Percentiles rank a stretch among this genome's conserved stretches.
Evolutionary conservation across 495 filamentous ascomycete species (phyloP).

Genomic region (Parachaetomium inaequale): DNA sequence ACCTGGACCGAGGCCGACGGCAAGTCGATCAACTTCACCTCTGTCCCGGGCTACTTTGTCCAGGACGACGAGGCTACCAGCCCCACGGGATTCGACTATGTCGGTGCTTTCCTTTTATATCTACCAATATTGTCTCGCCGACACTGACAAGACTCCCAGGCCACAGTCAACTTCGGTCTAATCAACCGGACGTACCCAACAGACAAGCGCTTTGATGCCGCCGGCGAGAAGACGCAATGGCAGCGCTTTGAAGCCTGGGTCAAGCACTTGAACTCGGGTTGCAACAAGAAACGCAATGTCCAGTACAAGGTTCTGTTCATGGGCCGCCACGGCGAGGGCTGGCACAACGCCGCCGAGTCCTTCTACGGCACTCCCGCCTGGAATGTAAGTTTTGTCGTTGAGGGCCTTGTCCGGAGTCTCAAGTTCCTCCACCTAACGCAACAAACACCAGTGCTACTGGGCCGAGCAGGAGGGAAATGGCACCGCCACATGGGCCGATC

Average conservation of each 20-base stretch:
- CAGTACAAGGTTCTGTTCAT: slow-evolving; percentile 3
- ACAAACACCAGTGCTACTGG: background rate
- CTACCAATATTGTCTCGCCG: too few relatives aligned
- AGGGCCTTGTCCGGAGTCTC: too few relatives aligned
- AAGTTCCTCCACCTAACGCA: too few relatives aligned
- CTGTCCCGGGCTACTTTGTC: too few relatives aligned
- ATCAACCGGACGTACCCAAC: background rate
- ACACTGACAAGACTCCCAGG: too few relatives aligned
- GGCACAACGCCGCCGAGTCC: background rate
- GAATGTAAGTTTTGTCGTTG: background rate
- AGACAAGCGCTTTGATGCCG: background rate
- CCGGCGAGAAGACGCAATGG: background rate
- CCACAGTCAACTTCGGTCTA: too few relatives aligned
- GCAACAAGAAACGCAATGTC: background rate
- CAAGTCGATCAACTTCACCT: too few relatives aligned
- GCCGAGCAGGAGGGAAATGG: background rate
- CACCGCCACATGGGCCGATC: background rate
- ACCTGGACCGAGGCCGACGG: too few relatives aligned
- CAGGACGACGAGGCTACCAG: too few relatives aligned
- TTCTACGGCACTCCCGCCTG: slow-evolving; percentile 3
- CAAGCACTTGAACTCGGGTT: background rate
- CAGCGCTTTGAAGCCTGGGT: background rate
- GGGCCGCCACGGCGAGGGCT: slow-evolving; percentile 7
- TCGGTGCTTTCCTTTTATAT: too few relatives aligned
- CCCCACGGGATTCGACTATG: too few relatives aligned